Evolutionary conservation across 164 flowering plant genomes (phyloP).

Genomic region (Vitis riparia): DNA sequence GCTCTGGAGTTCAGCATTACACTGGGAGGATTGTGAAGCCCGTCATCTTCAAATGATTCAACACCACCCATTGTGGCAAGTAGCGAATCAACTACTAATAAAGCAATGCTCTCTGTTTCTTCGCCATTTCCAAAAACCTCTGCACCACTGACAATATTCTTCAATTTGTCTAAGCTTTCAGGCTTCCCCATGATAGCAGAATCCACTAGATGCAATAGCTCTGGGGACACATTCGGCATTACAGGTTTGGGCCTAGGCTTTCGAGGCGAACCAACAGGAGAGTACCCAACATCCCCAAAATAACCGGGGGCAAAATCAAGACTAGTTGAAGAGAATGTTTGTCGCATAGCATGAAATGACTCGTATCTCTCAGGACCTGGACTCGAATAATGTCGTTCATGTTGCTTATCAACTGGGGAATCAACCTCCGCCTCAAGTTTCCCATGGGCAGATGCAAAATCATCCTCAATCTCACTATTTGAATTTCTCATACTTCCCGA

Average conservation of each 20-base stretch:
- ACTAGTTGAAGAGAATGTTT: constrained; percentile 50
- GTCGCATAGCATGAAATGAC: constrained; percentile 19
- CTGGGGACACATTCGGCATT: constrained; percentile 91
- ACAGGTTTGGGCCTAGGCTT: constrained; percentile 59
- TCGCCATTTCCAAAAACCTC: constrained; percentile 69
- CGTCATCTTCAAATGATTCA: constrained; percentile 91
- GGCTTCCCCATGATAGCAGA: constrained; percentile 98
- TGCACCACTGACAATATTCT: constrained; percentile 68
- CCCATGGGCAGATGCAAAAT: constrained; percentile 24
- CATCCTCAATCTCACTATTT: constrained; percentile 36
- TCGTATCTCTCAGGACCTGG: constrained; percentile 34
- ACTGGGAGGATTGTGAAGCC: constrained; percentile 85
- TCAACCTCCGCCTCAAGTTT: constrained; percentile 31
- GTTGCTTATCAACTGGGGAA: constrained; percentile 32
- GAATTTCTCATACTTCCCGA: constrained; percentile 40
- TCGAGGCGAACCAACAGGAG: constrained; percentile 64
- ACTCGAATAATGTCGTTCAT: constrained; percentile 34
- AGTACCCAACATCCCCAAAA: constrained; percentile 41
- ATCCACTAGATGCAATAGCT: constrained; percentile 92
- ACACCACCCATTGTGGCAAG: constrained; percentile 99
- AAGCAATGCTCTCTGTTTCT: constrained; percentile 61
- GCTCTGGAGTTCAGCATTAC: constrained; percentile 98
- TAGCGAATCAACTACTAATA: constrained; percentile 85
- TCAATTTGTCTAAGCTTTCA: constrained; percentile 80
- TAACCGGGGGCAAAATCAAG: constrained; percentile 44